Evolutionary conservation across 2,329 filamentous ascomycete species (phyloP), one percentile per base, ranked within the genome.

Genomic region (Pyrenochaeta sp.): DNA sequence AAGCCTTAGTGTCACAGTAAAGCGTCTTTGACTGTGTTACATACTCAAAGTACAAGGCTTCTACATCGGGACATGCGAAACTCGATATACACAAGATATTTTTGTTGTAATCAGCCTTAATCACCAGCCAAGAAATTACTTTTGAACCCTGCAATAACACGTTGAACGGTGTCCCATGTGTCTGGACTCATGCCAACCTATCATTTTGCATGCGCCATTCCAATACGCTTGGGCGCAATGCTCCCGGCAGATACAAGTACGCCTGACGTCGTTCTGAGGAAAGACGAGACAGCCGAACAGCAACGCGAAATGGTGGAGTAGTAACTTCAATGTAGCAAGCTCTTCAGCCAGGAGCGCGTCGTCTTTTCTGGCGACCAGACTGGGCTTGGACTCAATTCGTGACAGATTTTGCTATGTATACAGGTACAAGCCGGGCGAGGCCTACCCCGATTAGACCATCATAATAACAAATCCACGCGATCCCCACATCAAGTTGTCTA

Each of bases 321-420:
- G 33, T 44, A 55, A 43, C 54, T 73, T 4, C 31, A 49, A 17
- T 31, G 53, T 14, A 69, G 66, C n/a, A 32, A 51, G 11, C 43
- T 62, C 1, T 51, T 76, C 12, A 20, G 40, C 1, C 73, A 76
- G 40, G 49, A 65, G 30, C 53, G 45, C 6, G 63, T 75, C 9
- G 46, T 49, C 2, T 66, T 74, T 37, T 61, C 60, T 1, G 67
- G 63, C n/a, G 68, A 73, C 27, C 48, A 56, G 2, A 49, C 50
- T 3, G 52, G 47, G 23, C 63, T 64, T 10, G 54, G 50, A n/a
- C 45, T 74, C 40, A 67, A 69, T 47, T 75, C 65, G 66, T 56
- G 75, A 6, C 63, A 60, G 2, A 45, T 61, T 10, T 66, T 64
- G 40, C 73, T 71, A 7, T 75, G 75, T 45, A 60, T 73, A 56